phyloP scores from a whole-genome alignment of 768 basidiomycete species.

The Boletales sp. region DNA sequence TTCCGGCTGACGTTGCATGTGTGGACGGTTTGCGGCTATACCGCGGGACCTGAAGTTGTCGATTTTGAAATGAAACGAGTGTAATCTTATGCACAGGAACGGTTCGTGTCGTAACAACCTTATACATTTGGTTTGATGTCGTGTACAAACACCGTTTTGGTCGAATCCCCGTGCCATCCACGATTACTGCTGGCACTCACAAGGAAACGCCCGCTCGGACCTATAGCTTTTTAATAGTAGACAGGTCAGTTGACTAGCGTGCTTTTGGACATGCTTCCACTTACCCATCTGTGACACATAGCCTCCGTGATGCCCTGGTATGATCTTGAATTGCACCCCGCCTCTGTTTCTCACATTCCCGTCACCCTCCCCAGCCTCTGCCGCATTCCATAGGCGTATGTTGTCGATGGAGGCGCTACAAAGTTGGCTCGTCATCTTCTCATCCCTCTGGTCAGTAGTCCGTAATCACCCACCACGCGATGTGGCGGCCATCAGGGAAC shows the following conservation, averaged over 20 bases:
- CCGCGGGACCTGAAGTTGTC: constrained; percentile 29
- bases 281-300: constrained; percentile 89
- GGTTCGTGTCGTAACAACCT: constrained; percentile 28
- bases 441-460: constrained; percentile 13
- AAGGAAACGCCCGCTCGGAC: constrained; percentile 79
- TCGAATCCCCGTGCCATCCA: constrained; percentile 91
- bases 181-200: constrained; percentile 92
- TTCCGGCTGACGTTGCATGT: constrained; percentile 17
- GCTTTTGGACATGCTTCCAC: constrained; percentile 26
- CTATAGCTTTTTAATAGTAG: constrained; percentile 59
- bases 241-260: constrained; percentile 22
- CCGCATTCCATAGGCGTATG: constrained; percentile 89
- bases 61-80: constrained; percentile 30
- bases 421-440: constrained; percentile 18
- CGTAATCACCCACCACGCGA: constrained; percentile 69
- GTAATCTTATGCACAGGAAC: constrained; percentile 22
- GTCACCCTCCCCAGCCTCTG: constrained; percentile 70
- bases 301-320: constrained; percentile 94
- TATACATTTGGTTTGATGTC: constrained; percentile 60
- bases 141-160: constrained; percentile 86
- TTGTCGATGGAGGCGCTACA: constrained; percentile 88
- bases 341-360: constrained; percentile 56
- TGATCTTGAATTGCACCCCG: constrained; percentile 88
- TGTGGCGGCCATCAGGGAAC: constrained; percentile 88
- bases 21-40: constrained; percentile 29